Base-by-base conservation (phyloP, 75 land plant species). In the Selaginella moellendorffii region DNA sequence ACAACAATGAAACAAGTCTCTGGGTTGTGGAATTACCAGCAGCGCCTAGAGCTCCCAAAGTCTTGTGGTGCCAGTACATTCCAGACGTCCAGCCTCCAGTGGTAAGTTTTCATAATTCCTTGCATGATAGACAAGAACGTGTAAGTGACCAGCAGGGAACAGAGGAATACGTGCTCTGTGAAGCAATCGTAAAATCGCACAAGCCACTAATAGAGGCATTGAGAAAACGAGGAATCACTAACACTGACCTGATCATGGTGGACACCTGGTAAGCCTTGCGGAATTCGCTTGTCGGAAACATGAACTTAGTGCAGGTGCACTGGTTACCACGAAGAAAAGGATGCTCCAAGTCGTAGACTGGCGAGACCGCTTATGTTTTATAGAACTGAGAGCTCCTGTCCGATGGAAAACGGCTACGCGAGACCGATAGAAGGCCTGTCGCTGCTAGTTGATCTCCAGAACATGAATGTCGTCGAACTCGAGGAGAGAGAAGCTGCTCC, bases 321-420 rank as follows among this genome's bases (percentile, higher is more conserved):
- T 46, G 99, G 99, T 12, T 95, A 95, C 59, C 65, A 89, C 54
- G 63, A 78, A 26, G 96, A 89, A 56, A 83, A 85, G 64, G 99
- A 95, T 82, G 78, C 91, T 53, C 99, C 99, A 12, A 84, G 84
- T 30, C 72, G 99, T 19, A 78, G 99, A 61, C 82, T 95, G 52
- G 99, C 88, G 20, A 84, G 85, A 54, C 99, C 99, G 36, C 78
- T 95, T 27, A 82, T 95, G 36, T 95, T 95, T 65, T 89, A 90
- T 65, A 73, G 97, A 71, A 90, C 99, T 20, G 91, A 90, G 69
- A 90, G 99, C 75, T 96, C 86, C 29, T 86, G 96, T 59, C 96
- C 99, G 20, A 80, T 95, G 85, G 99, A 95, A 66, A 95, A 95
- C 77, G 99, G 99, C 10, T 95, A 95, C 76, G 99, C 99, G 17